Percentiles rank a stretch among this genome's conserved stretches.
Evolutionary conservation across 2,329 filamentous ascomycete species (phyloP).

Genomic region (Sarocladium strictum): DNA sequence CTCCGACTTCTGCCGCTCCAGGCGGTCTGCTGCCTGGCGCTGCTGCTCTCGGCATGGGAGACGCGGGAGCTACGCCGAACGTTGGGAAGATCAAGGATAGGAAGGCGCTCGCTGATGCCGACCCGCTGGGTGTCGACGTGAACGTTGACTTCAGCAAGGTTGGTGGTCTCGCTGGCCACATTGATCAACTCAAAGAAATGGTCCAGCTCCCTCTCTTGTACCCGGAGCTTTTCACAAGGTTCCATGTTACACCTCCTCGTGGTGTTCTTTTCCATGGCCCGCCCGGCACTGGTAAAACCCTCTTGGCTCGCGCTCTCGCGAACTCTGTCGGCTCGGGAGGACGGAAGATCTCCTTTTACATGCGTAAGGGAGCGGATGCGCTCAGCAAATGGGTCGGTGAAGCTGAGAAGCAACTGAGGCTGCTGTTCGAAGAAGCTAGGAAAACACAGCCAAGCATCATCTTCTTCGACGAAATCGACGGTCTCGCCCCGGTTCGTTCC

Average conservation of each 20-base stretch:
- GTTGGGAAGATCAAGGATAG: constrained; percentile 91
- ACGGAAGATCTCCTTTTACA: constrained; percentile 96
- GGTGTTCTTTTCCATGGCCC: constrained; percentile 96
- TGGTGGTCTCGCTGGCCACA: constrained; percentile 85
- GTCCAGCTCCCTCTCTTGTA: constrained; percentile 90
- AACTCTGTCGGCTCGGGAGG: constrained; percentile 86
- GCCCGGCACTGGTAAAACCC: constrained; percentile 93
- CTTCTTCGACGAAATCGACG: constrained; percentile 99
- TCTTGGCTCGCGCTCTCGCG: constrained; percentile 88
- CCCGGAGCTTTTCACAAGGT: constrained; percentile 85
- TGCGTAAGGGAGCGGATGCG: constrained; percentile 97
- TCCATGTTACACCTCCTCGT: constrained; percentile 88
- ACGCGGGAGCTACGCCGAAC: constrained; percentile 58
- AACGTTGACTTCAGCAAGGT: constrained; percentile 93
- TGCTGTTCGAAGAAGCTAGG: constrained; percentile 92
- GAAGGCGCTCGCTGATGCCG: constrained; percentile 86
- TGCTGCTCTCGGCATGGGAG: constrained; percentile 35
- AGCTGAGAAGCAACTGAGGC: constrained; percentile 86
- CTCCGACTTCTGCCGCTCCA: constrained; percentile 44
- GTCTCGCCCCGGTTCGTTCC: constrained; percentile 87
- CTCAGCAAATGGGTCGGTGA: constrained; percentile 99
- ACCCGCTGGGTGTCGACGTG: constrained; percentile 87
- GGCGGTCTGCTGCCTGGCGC: constrained; percentile 38
- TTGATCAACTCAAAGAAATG: constrained; percentile 98
- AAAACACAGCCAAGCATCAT: constrained; percentile 98